A percentile compares a stretch with the other conserved stretches of the same genome.
These are phyloP conservation scores for Suhomyces emberorum DNA, from an alignment of 805 yeast genomes.

Conservation along the genomic window DNA sequence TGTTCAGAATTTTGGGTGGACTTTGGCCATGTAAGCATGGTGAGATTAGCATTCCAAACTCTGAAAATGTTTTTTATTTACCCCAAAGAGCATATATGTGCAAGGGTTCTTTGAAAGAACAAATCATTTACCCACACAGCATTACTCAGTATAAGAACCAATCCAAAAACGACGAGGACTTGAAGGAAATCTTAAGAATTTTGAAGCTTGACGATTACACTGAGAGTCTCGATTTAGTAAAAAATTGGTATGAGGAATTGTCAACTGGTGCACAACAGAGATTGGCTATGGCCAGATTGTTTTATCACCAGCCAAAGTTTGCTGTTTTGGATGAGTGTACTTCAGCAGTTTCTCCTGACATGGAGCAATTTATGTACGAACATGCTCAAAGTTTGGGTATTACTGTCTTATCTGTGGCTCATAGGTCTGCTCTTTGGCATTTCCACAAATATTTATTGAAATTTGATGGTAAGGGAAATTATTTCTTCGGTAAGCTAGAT, in stretches of 20 bases:
- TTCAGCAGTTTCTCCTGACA: conserved; percentile 85
- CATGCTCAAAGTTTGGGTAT: conserved; percentile 78
- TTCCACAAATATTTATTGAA: conserved; percentile 81
- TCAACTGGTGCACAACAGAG: conserved; percentile 92
- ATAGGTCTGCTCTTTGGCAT: conserved; percentile 88
- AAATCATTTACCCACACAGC: conserved; percentile 83
- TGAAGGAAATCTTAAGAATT: conserved; percentile 51
- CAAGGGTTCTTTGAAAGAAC: conserved; percentile 78
- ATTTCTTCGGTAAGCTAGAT: conserved; percentile 58
- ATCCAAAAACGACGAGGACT: conserved; percentile 45
- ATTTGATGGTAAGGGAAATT: conserved; percentile 81
- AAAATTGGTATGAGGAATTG: conserved; percentile 84
- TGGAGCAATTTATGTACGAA: conserved; percentile 85
- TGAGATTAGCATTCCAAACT: conserved; percentile 58
- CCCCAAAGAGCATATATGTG: conserved; percentile 92
- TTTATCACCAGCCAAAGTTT: conserved; percentile 86
- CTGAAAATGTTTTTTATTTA: conserved; percentile 72
- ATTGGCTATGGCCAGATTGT: conserved; percentile 88
- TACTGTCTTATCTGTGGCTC: conserved; percentile 86
- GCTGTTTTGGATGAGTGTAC: conserved; percentile 97
- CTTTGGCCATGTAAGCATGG: conserved; percentile 80
- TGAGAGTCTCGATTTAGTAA: conserved; percentile 46
- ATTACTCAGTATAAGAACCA: conserved; percentile 49
- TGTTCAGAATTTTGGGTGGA: conserved; percentile 88
- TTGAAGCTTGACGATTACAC: conserved; percentile 58